Conservation (phyloP, 441 rosid species). For the Erodium moschatum region DNA sequence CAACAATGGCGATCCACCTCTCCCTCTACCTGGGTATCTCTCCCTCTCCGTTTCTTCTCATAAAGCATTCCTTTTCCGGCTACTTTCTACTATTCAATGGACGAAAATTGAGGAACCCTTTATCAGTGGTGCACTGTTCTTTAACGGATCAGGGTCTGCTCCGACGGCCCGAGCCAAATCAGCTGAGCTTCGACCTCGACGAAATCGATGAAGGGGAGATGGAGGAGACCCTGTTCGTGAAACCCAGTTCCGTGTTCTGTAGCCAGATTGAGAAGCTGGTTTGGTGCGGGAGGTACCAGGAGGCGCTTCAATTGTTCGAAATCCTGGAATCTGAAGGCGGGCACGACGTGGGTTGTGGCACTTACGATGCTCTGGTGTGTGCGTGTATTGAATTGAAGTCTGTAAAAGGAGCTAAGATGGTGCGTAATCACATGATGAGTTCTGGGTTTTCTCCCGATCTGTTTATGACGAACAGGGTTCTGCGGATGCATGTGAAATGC, state of each 20-base stretch:
- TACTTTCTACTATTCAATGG: neutral
- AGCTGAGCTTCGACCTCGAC: conserved; percentile 22
- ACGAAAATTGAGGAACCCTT: conserved; percentile 39
- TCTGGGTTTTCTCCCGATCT: conserved; percentile 49
- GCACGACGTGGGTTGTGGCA: conserved; percentile 40
- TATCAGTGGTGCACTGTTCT: conserved; percentile 36
- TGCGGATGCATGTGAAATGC: conserved; percentile 62
- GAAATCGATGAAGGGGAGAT: conserved; percentile 13
- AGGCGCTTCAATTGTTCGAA: conserved; percentile 83
- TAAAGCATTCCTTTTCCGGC: conserved; percentile 21
- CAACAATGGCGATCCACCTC: conserved; percentile 56
- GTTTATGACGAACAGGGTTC: conserved; percentile 62
- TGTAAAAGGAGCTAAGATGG: conserved; percentile 55
- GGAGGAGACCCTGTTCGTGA: conserved; percentile 28
- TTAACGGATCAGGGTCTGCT: conserved; percentile 40
- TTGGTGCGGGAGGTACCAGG: conserved; percentile 41
- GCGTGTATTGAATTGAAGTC: conserved; percentile 73
- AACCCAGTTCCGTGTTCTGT: conserved; percentile 43
- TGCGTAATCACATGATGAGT: conserved; percentile 43
- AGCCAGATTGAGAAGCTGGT: conserved; percentile 73
- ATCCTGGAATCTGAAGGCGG: conserved; percentile 51
- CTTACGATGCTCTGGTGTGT: conserved; percentile 62
- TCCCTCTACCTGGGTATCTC: conserved; percentile 32
- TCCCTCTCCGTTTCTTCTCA: conserved; percentile 25
- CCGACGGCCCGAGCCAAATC: conserved; percentile 48